Base-by-base conservation (phyloP, 2,329 filamentous ascomycete species). In the Zymoseptoria crescenta region DNA sequence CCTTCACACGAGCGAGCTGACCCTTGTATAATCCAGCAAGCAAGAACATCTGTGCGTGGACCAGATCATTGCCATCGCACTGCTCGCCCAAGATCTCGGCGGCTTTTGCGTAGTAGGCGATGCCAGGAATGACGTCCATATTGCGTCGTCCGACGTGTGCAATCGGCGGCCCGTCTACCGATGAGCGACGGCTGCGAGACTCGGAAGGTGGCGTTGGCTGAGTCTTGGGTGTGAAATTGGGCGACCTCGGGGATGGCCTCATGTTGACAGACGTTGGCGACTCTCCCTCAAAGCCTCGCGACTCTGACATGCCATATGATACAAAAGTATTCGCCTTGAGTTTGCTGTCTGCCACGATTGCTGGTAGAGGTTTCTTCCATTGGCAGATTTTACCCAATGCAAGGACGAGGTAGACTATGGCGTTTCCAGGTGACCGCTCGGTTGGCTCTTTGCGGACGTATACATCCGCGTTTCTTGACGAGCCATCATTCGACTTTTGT, bases 1-100 rank as follows among this genome's bases (percentile, higher is more conserved):
- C 90, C 66, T 96, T 79, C 0, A 95, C 88, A 54, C 93, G 83
- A 0, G 87, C 92, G 27, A 96, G 77, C 72, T 97, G 94, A 2
- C 91, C 91, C 63, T 92, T 87, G 71, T 96, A 99, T 4, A 99
- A 76, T 2, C 90, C 91, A 16, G 91, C 91, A 52, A 97, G 81
- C 24, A 97, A 83, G 66, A 87, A 86, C 7, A 88, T 89, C 72
- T 96, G 92, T 4, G 95, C 89, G 69, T 94, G 88, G 64, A 88
- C 86, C 59, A 97, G 79, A 50, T 89, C 88, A 62, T 87, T 89
- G 0, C 88, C 88, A 10, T 89, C 92, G 41, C 86, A 81, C 55
- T 94, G 85, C 59, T 88, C 88, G 4, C 91, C 91, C 16, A 97
- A 77, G 45, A 97, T 96, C 62, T 94, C 88, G 0, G 87, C 87